Evolutionary conservation across 2,329 filamentous ascomycete genomes (phyloP).

Genomic region (Ambrosiella beaveri): DNA sequence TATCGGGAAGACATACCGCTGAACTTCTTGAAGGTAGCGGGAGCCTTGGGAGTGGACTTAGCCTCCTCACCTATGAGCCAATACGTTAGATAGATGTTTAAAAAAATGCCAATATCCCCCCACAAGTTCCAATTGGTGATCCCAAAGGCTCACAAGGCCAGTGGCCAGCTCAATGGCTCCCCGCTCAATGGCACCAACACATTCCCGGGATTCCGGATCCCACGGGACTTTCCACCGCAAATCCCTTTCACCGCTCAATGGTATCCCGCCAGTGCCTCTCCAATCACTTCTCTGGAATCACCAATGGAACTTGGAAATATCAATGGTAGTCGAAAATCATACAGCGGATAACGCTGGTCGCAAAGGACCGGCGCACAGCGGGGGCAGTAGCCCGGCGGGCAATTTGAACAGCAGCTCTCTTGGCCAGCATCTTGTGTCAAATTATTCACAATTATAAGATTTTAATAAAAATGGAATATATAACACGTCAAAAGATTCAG

Average conservation of each 20-base stretch:
- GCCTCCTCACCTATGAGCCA: constrained; percentile 15
- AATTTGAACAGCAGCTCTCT: constrained; percentile 43
- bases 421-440: constrained; percentile 38
- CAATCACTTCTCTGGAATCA: not conserved
- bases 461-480: not conserved
- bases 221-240: not conserved
- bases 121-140: not conserved
- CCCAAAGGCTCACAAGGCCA: too few species aligned
- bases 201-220: too few species aligned
- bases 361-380: constrained; percentile 39
- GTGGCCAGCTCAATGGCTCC: too few species aligned
- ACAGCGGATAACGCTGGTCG: constrained; percentile 44
- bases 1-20: constrained; percentile 26
- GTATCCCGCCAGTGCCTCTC: not conserved
- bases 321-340: constrained; percentile 19
- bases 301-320: constrained; percentile 13
- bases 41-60: constrained; percentile 19
- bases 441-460: too few species aligned
- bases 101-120: not conserved
- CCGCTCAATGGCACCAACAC: too few species aligned
- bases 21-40: constrained; percentile 29
- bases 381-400: constrained; percentile 40
- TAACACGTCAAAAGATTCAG: not conserved
- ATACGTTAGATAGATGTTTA: not conserved
- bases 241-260: not conserved